Evolutionary conservation across 805 yeast species (phyloP), one percentile per base, ranked within the genome.

Genomic region (Monosporozyma unispora): DNA sequence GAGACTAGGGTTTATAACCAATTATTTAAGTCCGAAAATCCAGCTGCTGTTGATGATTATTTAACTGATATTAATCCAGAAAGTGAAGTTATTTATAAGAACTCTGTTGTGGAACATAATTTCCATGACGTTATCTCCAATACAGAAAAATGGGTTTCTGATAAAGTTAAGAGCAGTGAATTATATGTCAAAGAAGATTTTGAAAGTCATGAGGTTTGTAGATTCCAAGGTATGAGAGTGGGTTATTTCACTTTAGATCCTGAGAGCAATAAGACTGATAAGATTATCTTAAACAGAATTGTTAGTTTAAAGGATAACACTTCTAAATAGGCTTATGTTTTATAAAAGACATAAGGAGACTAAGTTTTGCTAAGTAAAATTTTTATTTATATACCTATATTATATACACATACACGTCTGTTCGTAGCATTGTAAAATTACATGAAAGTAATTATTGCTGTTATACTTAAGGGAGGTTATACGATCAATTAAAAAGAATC

Each of bases 161-260:
- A 72, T 38, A 74, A 75, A 38, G 28, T 33, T 19, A 38, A 45
- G 22, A 76, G 80, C 46, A 71, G 76, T 38, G 82, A 82, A 54
- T 87, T 88, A 64, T 69, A 74, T 62, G 84, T 89, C 56, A 74
- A 77, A 57, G 97, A 93, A 66, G 75, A 77, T 52, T 69, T 69
- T 38, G 75, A 75, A 31, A 70, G 75, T 54, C 79, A 81, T 44
- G 95, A 90, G 67, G 78, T 90, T n/a, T 88, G 87, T 29, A 80
- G 99, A 69, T 93, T 93, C 88, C 99, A 93, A 73, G 99, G 96
- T 28, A 78, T 93, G 69, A 81, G 99, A 71, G 91, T 87, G 44
- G 99, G 99, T 28, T 93, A 93, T 70, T 93, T 89, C 79, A 82
- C 96, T 62, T 67, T 88, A 66, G 99, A 93, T 66, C 79, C 77